Evolutionary conservation across 2,329 filamentous ascomycete species (phyloP).

Genomic region (Colletotrichum trifolii): DNA sequence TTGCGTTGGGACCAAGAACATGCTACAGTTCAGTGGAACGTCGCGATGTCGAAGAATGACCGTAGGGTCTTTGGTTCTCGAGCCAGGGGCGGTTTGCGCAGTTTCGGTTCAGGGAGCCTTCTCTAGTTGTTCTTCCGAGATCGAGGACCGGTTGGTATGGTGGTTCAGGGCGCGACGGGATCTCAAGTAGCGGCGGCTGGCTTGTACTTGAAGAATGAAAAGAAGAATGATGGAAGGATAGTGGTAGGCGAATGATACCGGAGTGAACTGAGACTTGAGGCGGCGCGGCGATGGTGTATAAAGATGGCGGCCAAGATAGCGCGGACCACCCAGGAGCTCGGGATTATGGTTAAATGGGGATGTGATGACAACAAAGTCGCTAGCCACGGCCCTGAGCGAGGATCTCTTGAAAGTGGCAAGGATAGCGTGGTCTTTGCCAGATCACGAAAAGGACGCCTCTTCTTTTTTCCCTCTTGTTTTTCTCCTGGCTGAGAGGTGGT

Average conservation of each 20-base stretch:
- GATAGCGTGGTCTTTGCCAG: slow-evolving; percentile 38
- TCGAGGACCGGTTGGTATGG: slow-evolving; percentile 14
- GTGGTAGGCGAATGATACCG: slow-evolving; percentile 26
- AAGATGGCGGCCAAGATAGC: slow-evolving; percentile 39
- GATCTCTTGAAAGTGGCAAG: slow-evolving; percentile 39
- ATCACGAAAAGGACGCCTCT: slow-evolving; percentile 36
- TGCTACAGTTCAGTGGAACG: slow-evolving; percentile 46
- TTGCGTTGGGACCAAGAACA: slow-evolving; percentile 47
- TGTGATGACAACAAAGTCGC: slow-evolving; percentile 38
- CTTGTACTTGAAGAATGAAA: slow-evolving; percentile 37
- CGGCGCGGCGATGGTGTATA: slow-evolving; percentile 39
- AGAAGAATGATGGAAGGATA: slow-evolving; percentile 35
- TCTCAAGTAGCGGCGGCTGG: slow-evolving; percentile 31
- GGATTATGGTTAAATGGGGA: slow-evolving; percentile 40
- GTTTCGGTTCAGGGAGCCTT: slow-evolving; percentile 32
- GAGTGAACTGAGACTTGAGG: slow-evolving; percentile 38
- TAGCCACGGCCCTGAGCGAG: slow-evolving; percentile 39
- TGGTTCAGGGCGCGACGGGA: slow-evolving; percentile 29
- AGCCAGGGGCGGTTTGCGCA: slow-evolving; percentile 41
- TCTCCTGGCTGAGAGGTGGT: slow-evolving; percentile 25
- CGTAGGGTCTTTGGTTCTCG: slow-evolving; percentile 46
- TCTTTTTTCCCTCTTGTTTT: slow-evolving; percentile 22
- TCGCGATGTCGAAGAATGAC: slow-evolving; percentile 30
- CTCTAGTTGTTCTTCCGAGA: slow-evolving; percentile 16
- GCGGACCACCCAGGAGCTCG: slow-evolving; percentile 38